Percentiles rank a stretch among this genome's conserved stretches.
Conservation (phyloP, 805 yeast genomes). For the Nematodospora valgi region DNA sequence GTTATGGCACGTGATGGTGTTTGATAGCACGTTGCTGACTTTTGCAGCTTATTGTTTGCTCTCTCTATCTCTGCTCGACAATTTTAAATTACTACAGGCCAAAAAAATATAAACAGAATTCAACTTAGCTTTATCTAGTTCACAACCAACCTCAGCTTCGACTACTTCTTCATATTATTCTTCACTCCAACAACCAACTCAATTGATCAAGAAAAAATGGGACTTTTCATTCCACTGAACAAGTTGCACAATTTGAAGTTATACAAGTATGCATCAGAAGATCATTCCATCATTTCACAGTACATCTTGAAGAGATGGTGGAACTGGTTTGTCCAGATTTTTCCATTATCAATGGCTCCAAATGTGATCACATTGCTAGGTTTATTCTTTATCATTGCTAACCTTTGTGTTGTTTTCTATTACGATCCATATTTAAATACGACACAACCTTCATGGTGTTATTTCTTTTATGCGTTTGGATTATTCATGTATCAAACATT, state of each 20-base stretch:
- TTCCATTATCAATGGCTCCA: constrained; percentile 91
- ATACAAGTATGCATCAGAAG: constrained; percentile 73
- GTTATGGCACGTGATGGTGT: too few relatives aligned
- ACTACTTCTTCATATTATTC: neutral
- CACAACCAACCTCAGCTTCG: neutral
- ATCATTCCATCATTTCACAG: constrained; percentile 73
- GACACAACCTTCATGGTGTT: constrained; percentile 74
- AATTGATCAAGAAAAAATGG: constrained; percentile 40
- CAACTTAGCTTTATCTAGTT: neutral
- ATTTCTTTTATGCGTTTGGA: constrained; percentile 73
- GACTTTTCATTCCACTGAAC: constrained; percentile 56
- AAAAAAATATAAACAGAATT: too few relatives aligned
- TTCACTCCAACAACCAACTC: neutral
- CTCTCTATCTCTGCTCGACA: too few relatives aligned
- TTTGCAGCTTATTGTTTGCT: too few relatives aligned
- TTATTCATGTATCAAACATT: constrained; percentile 89
- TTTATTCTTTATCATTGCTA: constrained; percentile 62
- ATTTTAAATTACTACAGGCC: too few relatives aligned
- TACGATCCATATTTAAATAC: constrained; percentile 65
- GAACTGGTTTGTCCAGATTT: constrained; percentile 63
- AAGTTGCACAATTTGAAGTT: constrained; percentile 51
- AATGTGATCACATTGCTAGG: constrained; percentile 85
- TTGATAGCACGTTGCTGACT: too few relatives aligned
- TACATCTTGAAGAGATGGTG: constrained; percentile 81
- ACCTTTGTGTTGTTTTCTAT: constrained; percentile 62